Conservation (phyloP, 2,329 filamentous ascomycete species). For the Penicillium palitans region DNA sequence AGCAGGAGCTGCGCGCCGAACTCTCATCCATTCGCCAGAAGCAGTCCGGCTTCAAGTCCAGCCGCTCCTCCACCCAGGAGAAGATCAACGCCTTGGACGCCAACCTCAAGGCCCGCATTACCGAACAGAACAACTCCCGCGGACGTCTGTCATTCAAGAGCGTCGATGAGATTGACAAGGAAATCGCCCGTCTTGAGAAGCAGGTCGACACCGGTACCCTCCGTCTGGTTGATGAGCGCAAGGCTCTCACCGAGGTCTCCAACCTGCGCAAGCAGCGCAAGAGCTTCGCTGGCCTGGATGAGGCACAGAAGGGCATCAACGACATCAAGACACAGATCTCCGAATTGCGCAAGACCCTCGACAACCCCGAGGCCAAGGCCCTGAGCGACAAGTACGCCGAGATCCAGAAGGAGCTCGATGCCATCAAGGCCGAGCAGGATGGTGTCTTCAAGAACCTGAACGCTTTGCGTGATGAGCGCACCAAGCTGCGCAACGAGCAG, state of each 20-base stretch:
- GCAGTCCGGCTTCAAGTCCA: constrained; percentile 83
- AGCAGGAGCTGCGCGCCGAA: constrained; percentile 80
- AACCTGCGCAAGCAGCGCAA: constrained; percentile 85
- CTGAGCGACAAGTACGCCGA: constrained; percentile 81
- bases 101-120: constrained; percentile 78
- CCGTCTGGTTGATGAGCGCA: constrained; percentile 97
- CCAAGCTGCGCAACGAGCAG: constrained; percentile 79
- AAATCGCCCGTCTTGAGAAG: constrained; percentile 78
- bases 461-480: constrained; percentile 78
- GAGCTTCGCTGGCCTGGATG: constrained; percentile 82
- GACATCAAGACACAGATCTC: constrained; percentile 84
- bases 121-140: constrained; percentile 83
- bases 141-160: constrained; percentile 82
- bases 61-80: constrained; percentile 74
- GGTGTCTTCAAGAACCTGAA: constrained; percentile 86
- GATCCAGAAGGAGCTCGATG: constrained; percentile 84
- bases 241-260: constrained; percentile 80
- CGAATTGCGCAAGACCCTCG: constrained; percentile 81
- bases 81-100: constrained; percentile 91
- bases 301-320: constrained; percentile 84
- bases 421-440: constrained; percentile 89
- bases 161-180: constrained; percentile 79
- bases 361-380: constrained; percentile 87
- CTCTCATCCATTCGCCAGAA: constrained; percentile 80
- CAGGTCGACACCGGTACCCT: constrained; percentile 86